phyloP scores from a whole-genome alignment of 352 stramenopile species.

The Globisporangium irregulare region DNA sequence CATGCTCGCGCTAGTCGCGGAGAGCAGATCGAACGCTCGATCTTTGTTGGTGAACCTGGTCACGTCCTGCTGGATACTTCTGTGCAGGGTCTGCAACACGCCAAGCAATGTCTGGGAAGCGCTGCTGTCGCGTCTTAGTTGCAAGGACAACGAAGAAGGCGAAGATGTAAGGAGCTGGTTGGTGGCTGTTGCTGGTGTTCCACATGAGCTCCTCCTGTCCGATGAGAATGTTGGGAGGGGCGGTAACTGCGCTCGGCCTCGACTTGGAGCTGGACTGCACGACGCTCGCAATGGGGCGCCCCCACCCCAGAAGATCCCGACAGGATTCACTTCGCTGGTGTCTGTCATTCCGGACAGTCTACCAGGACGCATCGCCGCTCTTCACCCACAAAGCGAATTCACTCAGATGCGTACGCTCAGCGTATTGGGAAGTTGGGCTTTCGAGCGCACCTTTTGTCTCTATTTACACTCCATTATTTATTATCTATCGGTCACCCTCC shows the following conservation, averaged over 20 bases:
- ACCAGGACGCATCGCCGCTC: neutral
- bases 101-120: constrained; percentile 31
- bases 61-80: constrained; percentile 37
- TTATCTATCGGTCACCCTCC: neutral
- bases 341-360: constrained; percentile 1
- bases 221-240: neutral
- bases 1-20: constrained; percentile 7
- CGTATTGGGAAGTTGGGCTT: neutral
- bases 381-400: neutral
- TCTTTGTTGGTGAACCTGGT: constrained; percentile 29
- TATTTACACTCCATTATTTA: constrained; percentile 7
- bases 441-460: neutral
- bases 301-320: constrained; percentile 35
- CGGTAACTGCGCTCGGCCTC: neutral
- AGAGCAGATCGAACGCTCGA: constrained; percentile 25
- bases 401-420: too few species aligned
- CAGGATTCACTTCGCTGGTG: constrained; percentile 7
- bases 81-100: constrained; percentile 50
- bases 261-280: neutral
- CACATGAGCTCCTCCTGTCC: neutral
- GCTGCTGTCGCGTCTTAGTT: neutral
- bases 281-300: neutral
- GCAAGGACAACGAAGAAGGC: neutral
- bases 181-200: neutral
- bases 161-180: neutral